Evolutionary conservation across 495 filamentous ascomycete genomes (phyloP), one percentile per base, ranked within the genome.

Genomic region (Xylaria palmicola): DNA sequence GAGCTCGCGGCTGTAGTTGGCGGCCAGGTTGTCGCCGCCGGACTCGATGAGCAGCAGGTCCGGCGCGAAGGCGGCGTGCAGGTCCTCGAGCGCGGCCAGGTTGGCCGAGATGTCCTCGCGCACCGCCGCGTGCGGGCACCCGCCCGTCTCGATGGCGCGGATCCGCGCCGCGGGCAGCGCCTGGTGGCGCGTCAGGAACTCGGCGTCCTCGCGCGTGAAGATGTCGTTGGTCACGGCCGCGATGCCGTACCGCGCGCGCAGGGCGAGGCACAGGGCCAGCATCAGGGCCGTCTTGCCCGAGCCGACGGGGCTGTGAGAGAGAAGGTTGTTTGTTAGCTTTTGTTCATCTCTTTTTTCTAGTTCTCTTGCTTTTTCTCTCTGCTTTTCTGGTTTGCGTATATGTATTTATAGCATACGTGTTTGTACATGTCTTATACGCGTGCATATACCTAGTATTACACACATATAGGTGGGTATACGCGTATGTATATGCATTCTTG

Each of bases 161-260:
- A 98, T 97, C 49, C 93, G 90, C 1, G 74, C 64, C 0, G 93
- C 78, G 0, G 93, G 88, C 0, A 98, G 89, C 27, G 94, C 94
- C 61, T 81, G 75, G 83, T 97, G 83, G 43, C 86, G 85, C 56
- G 90, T 93, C 0, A 98, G 89, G 83, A 98, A 98, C 71, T 98
- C 94, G 76, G 91, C 90, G 77, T 98, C 94, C 79, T 98, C 94
- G 61, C 90, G 89, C 26, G 94, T 98, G 83, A 98, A 98, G 82
- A 98, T 98, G 79, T 98, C 94, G 80, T 98, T 98, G 29, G 94
- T 98, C 3, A 98, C 93, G 39, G 93, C 94, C 4, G 94, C 94
- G 65, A 98, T 88, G 68, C 87, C 91, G 80, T 91, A 90, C 26
- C 82, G 71, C 48, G 85, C 77, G 32, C 94, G 87, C 2, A 98